Percentiles rank a stretch among this genome's conserved stretches.
These are phyloP conservation scores for Cyclocybe aegerita DNA, from an alignment of 768 basidiomycete species.

Conservation along the genomic window DNA sequence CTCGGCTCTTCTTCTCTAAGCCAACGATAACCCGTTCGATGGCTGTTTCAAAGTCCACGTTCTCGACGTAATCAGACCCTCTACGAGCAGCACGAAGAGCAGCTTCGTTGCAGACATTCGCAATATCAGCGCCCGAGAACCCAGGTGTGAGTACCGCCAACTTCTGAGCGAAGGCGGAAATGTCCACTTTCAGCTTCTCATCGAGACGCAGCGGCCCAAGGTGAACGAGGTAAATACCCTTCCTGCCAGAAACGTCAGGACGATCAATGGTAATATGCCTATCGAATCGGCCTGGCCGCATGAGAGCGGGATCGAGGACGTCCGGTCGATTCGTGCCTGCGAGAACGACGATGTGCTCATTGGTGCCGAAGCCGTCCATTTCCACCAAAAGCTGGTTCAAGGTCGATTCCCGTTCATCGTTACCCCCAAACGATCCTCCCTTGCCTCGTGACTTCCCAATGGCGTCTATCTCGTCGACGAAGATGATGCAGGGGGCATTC, in stretches of 20 bases:
- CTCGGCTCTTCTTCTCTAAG: conserved; percentile 91
- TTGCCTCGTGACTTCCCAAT: conserved; percentile 92
- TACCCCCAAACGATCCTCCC: conserved; percentile 76
- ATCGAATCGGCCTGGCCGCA: conserved; percentile 98
- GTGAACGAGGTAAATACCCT: conserved; percentile 93
- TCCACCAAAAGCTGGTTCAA: conserved; percentile 97
- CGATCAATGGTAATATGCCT: conserved; percentile 94
- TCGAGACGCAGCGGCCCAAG: conserved; percentile 79
- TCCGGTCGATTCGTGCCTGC: conserved; percentile 97
- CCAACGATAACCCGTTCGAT: conserved; percentile 99
- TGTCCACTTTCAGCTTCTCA: conserved; percentile 46
- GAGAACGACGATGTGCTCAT: conserved; percentile 93
- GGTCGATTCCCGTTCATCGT: conserved; percentile 97
- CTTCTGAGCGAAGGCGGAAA: conserved; percentile 77
- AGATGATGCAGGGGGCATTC: conserved; percentile 97
- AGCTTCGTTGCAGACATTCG: conserved; percentile 98
- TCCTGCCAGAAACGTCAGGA: conserved; percentile 91
- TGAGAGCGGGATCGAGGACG: conserved; percentile 91
- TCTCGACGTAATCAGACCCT: conserved; percentile 72
- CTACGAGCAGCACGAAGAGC: conserved; percentile 93
- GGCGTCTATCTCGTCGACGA: conserved; percentile 99
- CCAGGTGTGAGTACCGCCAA: conserved; percentile 96
- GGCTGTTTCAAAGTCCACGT: conserved; percentile 92
- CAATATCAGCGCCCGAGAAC: conserved; percentile 98
- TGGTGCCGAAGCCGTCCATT: conserved; percentile 99